Percentiles rank a stretch among this genome's conserved stretches.
Evolutionary conservation across 78 protist species (phyloP).

Genomic region (slime mould (Dictyostelium discoideum)): DNA sequence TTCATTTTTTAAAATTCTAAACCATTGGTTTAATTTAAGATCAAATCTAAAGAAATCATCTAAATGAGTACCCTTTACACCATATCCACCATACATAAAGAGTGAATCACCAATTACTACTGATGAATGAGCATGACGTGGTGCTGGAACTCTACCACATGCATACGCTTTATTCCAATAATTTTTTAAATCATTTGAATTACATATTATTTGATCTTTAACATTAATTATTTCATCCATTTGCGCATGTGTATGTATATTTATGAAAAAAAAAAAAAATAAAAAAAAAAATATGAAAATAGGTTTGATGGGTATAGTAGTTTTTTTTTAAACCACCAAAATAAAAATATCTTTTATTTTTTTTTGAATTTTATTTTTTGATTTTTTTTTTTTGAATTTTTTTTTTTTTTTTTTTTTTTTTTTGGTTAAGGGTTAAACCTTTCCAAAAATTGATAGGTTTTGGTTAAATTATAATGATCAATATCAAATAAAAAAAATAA

Average conservation of each 20-base stretch:
- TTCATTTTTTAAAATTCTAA: slow-evolving; percentile 10
- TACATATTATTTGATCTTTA: not conserved
- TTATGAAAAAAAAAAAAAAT: not conserved
- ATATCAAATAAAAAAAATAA: too few species aligned
- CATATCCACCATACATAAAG: slow-evolving; percentile 51
- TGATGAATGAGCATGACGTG: slow-evolving; percentile 22
- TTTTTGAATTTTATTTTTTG: too few species aligned
- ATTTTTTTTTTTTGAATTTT: too few species aligned
- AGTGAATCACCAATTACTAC: not conserved
- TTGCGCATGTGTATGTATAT: not conserved
- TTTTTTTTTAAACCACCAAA: too few species aligned
- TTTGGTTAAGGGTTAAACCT: too few species aligned
- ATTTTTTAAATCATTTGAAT: not conserved
- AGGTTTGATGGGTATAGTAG: not conserved
- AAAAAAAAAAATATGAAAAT: not conserved
- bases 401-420: too few species aligned
- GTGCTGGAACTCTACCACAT: slow-evolving; percentile 5
- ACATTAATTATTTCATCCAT: not conserved
- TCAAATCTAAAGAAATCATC: slow-evolving; percentile 44
- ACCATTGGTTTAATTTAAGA: not conserved
- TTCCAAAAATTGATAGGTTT: too few species aligned
- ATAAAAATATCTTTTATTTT: too few species aligned
- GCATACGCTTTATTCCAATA: not conserved
- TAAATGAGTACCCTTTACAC: slow-evolving; percentile 10
- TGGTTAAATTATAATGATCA: too few species aligned